Evolutionary conservation across 306 rosid species (phyloP), one percentile per base, ranked within the genome.

Genomic region (Corylus avellana): DNA sequence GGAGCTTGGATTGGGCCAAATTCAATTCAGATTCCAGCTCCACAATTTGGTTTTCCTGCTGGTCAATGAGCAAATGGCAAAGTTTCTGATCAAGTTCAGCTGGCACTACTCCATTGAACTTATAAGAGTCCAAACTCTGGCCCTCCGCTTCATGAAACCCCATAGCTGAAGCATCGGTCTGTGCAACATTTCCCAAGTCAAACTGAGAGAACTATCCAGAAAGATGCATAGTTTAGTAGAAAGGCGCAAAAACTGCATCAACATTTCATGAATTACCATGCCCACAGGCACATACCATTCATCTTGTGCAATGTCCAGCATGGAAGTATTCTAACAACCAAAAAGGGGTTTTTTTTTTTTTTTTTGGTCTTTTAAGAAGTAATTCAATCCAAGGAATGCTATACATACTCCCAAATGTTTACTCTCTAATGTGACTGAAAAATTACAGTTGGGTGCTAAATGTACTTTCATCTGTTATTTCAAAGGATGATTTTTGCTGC

Each of bases 11-110:
- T 77, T 85, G 92, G 27, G 92, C 89, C 37, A 50, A 78, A 32
- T 81, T 77, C 87, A 92, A 84, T 68, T 88, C 90, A 58, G 93
- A 86, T 83, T 90, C 92, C 84, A 92, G 82, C 81, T 77, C 96
- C 62, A 17, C 69, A 56, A 92, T 90, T 85, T 89, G 91, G 76
- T 62, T 59, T 73, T 87, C 93, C 86, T 90, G 93, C 78, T 74
- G 93, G 70, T 90, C 86, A 32, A 92, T 90, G 79, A 90, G 92
- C 82, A 92, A 77, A 76, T 84, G 87, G 79, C 91, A 87, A 54
- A 92, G 80, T 79, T 89, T 90, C 83, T 87, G 84, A 80, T 90
- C 86, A 55, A 89, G 81, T 79, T 90, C 90, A 1, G 81, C 86
- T 44, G 95, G 89, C 76, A 78, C 76, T 20, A 89, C 89, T 70